Base-by-base conservation (phyloP, 2,329 filamentous ascomycete species). In the Penicillium sp. region DNA sequence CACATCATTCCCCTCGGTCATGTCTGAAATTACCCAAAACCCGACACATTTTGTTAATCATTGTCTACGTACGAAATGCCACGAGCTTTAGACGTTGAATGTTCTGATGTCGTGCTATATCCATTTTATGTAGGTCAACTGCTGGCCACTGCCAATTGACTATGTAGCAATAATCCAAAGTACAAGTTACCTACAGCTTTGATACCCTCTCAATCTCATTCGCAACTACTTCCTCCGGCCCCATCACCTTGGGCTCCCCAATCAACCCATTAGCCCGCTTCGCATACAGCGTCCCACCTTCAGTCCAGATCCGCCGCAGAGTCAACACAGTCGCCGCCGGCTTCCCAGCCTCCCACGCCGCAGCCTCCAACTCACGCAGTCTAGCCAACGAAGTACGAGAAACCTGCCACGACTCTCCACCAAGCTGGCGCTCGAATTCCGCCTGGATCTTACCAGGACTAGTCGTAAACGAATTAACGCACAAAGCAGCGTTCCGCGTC, bases 281-380 rank as follows among this genome's bases (percentile, higher is more conserved):
- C 1, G 81, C 78, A 62, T 89, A 89, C 38, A 89, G 65, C 0
- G 86, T 89, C 1, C 83, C 83, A 0, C 87, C 87, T 59, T 87
- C 80, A 0, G 80, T 79, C 87, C 86, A 89, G 42, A 89, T 89
- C 14, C 87, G 72, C 38, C 82, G 73, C 56, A 89, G 69, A 0
- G 86, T 88, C 41, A 77, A 74, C 1, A 72, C 56, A 0, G 80
- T 81, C 0, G 82, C 83, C 14, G 63, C 52, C 0, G 82, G 75
- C 39, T 74, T 67, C 0, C 75, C 74, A 29, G 74, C 71, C 13
- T 75, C 74, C 80, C 82, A 87, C 0, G 77, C 76, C 61, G 80
- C 74, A 44, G 77, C 63, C 70, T 90, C 87, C 6, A 80, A 58
- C 30, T 76, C 66, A 40, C 75, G 75, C 28, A 89, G 62, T 37